Evolutionary conservation across 495 filamentous ascomycete genomes (phyloP).

Genomic region (Neurospora sp.): DNA sequence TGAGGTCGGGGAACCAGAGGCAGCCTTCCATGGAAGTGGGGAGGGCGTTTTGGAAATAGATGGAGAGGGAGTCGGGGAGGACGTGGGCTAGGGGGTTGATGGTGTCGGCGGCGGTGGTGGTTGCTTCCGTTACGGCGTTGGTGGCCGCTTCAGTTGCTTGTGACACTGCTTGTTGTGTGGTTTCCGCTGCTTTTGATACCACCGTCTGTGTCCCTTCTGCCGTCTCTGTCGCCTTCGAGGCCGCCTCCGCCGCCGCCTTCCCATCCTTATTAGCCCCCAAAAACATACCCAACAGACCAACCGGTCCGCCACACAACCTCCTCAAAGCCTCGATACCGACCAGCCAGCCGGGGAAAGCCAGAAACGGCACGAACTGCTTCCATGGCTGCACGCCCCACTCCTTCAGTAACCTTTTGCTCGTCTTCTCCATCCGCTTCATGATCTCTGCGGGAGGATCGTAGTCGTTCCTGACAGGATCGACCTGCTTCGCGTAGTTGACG

Average conservation of each 20-base stretch:
- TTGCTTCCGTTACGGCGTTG: neutral
- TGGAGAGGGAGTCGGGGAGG: neutral
- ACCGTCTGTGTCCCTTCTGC: neutral
- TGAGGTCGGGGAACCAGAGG: slow-evolving; percentile 74
- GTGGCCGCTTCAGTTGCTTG: neutral
- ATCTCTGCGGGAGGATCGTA: neutral
- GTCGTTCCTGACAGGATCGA: neutral
- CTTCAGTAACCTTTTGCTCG: slow-evolving; percentile 28
- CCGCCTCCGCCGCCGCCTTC: neutral
- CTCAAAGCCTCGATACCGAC: slow-evolving; percentile 57
- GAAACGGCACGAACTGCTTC: slow-evolving; percentile 30
- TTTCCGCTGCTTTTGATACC: neutral
- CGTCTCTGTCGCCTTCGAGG: neutral
- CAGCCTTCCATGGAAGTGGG: slow-evolving; percentile 54
- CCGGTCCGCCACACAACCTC: slow-evolving; percentile 47
- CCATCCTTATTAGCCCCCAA: slow-evolving; percentile 7
- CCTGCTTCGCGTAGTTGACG: slow-evolving; percentile 11
- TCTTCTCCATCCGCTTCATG: slow-evolving; percentile 10
- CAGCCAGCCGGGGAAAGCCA: slow-evolving; percentile 57
- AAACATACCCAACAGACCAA: slow-evolving; percentile 40
- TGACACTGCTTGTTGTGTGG: neutral
- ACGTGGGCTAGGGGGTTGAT: neutral
- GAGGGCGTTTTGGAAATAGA: neutral
- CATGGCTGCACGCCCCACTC: slow-evolving; percentile 41
- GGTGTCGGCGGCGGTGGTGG: neutral